Percentiles rank a stretch among this genome's conserved stretches.
Conservation (phyloP, 2,329 filamentous ascomycete genomes). For the Epicoccum sorghinum region DNA sequence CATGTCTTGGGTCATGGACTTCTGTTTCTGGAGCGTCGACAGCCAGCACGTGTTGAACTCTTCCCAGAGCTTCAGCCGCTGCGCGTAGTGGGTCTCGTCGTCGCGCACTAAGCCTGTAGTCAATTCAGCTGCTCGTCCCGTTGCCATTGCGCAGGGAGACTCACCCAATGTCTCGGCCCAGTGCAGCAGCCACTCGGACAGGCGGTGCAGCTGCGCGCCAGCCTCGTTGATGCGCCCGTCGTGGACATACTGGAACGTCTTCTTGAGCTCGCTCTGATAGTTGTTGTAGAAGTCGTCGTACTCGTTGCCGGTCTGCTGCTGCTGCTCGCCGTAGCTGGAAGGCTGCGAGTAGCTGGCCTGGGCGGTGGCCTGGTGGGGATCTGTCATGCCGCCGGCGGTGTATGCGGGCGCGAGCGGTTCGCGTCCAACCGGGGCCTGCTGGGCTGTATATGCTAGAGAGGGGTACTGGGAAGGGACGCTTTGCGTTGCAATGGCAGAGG, state of each 20-base stretch:
- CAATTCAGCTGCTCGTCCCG: slow-evolving; percentile 50
- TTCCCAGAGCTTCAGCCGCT: slow-evolving; percentile 85
- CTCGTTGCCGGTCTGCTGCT: slow-evolving; percentile 51
- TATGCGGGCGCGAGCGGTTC: slow-evolving; percentile 59
- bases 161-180: slow-evolving; percentile 71
- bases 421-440: slow-evolving; percentile 64
- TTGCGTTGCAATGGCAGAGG: slow-evolving; percentile 62
- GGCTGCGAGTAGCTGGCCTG: slow-evolving; percentile 50
- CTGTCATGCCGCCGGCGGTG: slow-evolving; percentile 57
- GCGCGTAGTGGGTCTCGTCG: slow-evolving; percentile 74
- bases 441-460: slow-evolving; percentile 63
- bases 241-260: slow-evolving; percentile 74
- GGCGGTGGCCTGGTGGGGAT: slow-evolving; percentile 52
- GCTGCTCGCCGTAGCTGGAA: slow-evolving; percentile 40
- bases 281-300: slow-evolving; percentile 72
- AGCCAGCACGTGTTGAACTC: slow-evolving; percentile 96
- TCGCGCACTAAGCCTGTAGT: slow-evolving; percentile 80
- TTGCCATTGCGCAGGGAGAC: slow-evolving; percentile 39
- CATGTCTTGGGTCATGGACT: slow-evolving; percentile 69
- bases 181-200: slow-evolving; percentile 70
- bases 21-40: slow-evolving; percentile 80
- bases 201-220: slow-evolving; percentile 62
- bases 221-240: slow-evolving; percentile 66
- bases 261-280: slow-evolving; percentile 62
- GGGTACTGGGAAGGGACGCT: slow-evolving; percentile 70